Percentiles rank a stretch among this genome's conserved stretches.
These are phyloP conservation scores for Draba incana DNA, from an alignment of 345 rosid genomes.

Conservation along the genomic window DNA sequence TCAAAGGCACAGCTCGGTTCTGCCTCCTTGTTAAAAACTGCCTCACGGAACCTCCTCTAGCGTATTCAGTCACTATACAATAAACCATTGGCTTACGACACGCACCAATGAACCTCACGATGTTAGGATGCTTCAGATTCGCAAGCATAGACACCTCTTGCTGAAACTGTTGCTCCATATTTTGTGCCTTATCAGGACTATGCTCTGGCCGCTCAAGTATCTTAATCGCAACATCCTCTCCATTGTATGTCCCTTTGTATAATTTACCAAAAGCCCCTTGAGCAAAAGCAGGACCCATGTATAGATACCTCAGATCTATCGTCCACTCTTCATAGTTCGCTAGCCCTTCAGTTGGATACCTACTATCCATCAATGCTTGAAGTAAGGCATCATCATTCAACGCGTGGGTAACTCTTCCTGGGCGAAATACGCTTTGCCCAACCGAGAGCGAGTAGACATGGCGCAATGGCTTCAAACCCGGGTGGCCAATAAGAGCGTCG, in stretches of 20 bases:
- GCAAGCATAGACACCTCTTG: constrained; percentile 48
- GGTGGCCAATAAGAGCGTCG: constrained; percentile 63
- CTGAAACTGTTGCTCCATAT: constrained; percentile 51
- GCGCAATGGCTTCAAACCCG: constrained; percentile 51
- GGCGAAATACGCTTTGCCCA: constrained; percentile 58
- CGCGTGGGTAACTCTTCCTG: constrained; percentile 45
- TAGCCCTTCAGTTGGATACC: constrained; percentile 54
- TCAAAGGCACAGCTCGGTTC: constrained; percentile 49
- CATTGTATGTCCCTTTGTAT: constrained; percentile 49
- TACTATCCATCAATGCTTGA: constrained; percentile 56
- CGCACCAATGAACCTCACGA: constrained; percentile 46
- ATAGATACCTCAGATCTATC: constrained; percentile 54
- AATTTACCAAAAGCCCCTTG: constrained; percentile 67
- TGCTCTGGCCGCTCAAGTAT: constrained; percentile 46
- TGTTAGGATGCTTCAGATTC: constrained; percentile 43
- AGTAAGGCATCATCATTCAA: constrained; percentile 57
- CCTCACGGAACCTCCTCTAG: constrained; percentile 49
- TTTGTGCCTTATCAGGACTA: constrained; percentile 40
- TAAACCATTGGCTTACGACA: constrained; percentile 50
- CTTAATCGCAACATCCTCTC: constrained; percentile 50
- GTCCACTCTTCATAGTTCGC: constrained; percentile 62
- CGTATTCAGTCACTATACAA: constrained; percentile 51
- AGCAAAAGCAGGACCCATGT: constrained; percentile 60
- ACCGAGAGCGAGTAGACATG: constrained; percentile 45
- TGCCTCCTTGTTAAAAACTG: constrained; percentile 45